Conservation (phyloP, 2,329 filamentous ascomycete genomes). For the Fusarium lateritium region DNA sequence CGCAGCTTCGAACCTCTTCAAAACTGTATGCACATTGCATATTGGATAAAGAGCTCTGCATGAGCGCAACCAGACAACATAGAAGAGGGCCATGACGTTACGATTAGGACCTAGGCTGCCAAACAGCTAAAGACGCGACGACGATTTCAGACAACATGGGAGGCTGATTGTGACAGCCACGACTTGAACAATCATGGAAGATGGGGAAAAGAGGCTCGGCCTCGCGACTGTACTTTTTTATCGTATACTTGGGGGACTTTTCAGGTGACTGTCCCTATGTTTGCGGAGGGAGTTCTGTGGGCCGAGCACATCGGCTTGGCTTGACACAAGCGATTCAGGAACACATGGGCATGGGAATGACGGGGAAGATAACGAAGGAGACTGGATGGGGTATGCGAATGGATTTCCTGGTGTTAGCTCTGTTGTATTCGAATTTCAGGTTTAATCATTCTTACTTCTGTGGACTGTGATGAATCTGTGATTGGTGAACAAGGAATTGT, state of each 20-base stretch:
- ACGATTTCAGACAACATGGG: constrained; percentile 24
- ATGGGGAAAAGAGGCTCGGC: constrained; percentile 20
- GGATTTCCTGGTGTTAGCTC: constrained; percentile 46
- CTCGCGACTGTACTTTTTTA: constrained; percentile 30
- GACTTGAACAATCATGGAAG: constrained; percentile 4
- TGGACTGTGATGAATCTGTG: background rate
- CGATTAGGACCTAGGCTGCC: constrained; percentile 38
- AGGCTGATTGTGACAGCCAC: constrained; percentile 1
- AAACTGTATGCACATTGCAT: constrained; percentile 9
- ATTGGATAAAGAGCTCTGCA: constrained; percentile 5
- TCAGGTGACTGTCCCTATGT: constrained; percentile 31
- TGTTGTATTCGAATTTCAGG: constrained; percentile 37
- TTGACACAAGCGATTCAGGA: constrained; percentile 30
- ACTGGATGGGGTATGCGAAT: constrained; percentile 37
- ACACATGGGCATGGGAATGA: constrained; percentile 33
- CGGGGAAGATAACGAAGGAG: constrained; percentile 19
- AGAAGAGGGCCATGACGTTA: constrained; percentile 38
- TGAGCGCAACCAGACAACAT: constrained; percentile 37
- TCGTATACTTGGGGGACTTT: constrained; percentile 35
- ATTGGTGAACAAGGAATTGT: background rate
- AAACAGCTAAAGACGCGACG: constrained; percentile 25
- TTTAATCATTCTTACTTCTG: constrained; percentile 20
- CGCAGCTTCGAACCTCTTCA: constrained; percentile 11
- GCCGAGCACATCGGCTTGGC: constrained; percentile 31
- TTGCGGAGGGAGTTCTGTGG: constrained; percentile 37